Base-by-base conservation (phyloP, 306 rosid genomes). In the Vigna reflexopilosa region DNA sequence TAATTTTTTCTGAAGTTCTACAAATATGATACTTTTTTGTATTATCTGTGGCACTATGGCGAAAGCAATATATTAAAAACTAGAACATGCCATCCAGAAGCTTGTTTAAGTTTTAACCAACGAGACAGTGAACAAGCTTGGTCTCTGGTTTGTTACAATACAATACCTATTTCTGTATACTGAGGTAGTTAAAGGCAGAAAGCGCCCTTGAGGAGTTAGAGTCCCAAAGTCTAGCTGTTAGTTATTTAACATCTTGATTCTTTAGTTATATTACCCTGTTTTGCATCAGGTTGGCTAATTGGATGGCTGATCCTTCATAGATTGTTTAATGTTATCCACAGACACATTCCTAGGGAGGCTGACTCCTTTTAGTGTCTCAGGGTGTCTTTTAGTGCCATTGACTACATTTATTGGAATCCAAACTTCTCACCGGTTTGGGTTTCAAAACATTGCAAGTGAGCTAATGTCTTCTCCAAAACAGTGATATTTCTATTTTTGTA, bases 1-100 rank as follows among this genome's bases (percentile, higher is more conserved):
- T 30, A 9, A 40, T 56, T 73, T 73, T 73, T 15, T 42, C 55
- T 42, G 40, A 36, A 65, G 9, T 65, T 65, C 9, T 34, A 36
- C 26, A 13, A 19, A 19, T 54, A 12, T 54, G 76, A 19, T 72
- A 49, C 36, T 72, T 20, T 20, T 20, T 17, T 58, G 6, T 24
- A 12, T 12, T 11, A 28, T 13, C 61, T 59, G 66, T 12, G 1
- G 9, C 9, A 26, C 10, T 59, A 1, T 55, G 36, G 16, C 28
- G 40, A 59, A 28, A 28, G 10, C 40, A 59, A 26, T 12, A 28
- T 13, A 59, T 26, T 49, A 5, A n/a, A 30, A 34, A 64, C 17
- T 40, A 9, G 51, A 40, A 1, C 32, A 5, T 9, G 19, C 52
- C 52, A 42, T n/a, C 34, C 4, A 42, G 71, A 64, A 19, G 50